Base-by-base conservation (phyloP, 1,139 yeast genomes). In the Suhomyces choctaworum region DNA sequence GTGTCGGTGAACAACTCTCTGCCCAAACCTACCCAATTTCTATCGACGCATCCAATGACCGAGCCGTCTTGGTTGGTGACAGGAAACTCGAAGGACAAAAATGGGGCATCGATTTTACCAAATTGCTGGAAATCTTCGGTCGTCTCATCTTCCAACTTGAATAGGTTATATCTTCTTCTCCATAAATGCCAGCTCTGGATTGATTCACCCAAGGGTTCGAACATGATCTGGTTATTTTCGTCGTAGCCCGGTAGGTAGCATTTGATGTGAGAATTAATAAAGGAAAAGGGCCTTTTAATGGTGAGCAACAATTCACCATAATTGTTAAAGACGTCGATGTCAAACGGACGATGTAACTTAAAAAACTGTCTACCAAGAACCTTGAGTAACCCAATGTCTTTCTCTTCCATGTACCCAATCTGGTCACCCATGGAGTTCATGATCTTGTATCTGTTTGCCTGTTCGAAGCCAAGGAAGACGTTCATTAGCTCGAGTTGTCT, bases 11-110 rank as follows among this genome's bases (percentile, higher is more conserved):
- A 84, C 52, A 90, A 62, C 56, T 92, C 98, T 51, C 97, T 74
- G 2, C 95, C 95, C 24, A 92, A 63, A 0, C 98, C 98, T 4
- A 86, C 95, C 94, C 96, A 92, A 59, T 89, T 88, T 50, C 97
- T 74, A 56, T 88, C 95, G 1, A 92, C 90, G 2, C 86, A 70
- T 0, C 83, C 96, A 40, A 84, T 64, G 1, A 84, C 76, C 15
- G 70, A 65, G 1, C 81, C 82, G 1, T 67, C 42, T 29, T 70
- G 78, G 55, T 88, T 78, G 22, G 54, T 55, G 4, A 88, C 82
- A 0, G 95, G 92, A 61, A 92, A 92, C 39, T 84, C 87, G 66
- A 89, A 92, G 7, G 95, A 75, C 35, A 92, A 64, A 42, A 90
- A 83, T 1, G 94, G 94, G 0, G 96, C 81, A 60, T 92, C 96